Evolutionary conservation across 2,329 filamentous ascomycete genomes (phyloP), one percentile per base, ranked within the genome.

Genomic region (Diaporthe humulicola): DNA sequence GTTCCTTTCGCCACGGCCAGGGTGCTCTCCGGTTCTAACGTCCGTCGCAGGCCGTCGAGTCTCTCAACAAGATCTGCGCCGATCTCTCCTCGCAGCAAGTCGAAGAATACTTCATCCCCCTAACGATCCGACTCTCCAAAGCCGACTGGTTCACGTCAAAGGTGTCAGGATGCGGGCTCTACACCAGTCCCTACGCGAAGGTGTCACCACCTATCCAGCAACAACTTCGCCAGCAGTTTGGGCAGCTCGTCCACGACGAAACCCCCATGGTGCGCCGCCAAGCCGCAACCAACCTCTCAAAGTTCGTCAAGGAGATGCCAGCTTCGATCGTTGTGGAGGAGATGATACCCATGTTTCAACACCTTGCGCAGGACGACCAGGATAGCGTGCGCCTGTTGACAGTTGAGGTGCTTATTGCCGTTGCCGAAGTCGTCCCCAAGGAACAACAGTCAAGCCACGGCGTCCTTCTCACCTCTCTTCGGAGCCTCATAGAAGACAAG

Each of bases 81-180:
- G 92, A 98, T 84, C 90, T 99, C 73, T 98, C 95, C 69, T 88
- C 95, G 80, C 91, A 95, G 85, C 97, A 99, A 88, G 93, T 98
- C 83, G 97, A 99, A 88, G 95, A 98, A 81, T 94, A 96, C 86
- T 98, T 98, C 87, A 96, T 99, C 80, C 97, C 97, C 77, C 93
- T 99, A 82, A 96, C 96, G 75, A 91, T 98, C 82, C 95, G 97
- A 83, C 94, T 99, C 76, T 97, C 97, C 78, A 99, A 98, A 90
- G 97, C 97, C 86, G 97, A 99, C 87, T 99, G 97, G 97, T 99
- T 99, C 86, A 99, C 97, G 74, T 98, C 97, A 78, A 99, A 98
- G 88, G 97, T 99, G 78, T 99, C 97, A 42, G 97, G 96, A 77
- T 98, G 96, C 78, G 97, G 97, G 77, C 93, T 99, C 77, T 99